A percentile compares a stretch with the other conserved stretches of the same genome.
These are phyloP conservation scores for Blepharisma stoltei DNA, from an alignment of 73 alveolate genomes.

Conservation along the genomic window DNA sequence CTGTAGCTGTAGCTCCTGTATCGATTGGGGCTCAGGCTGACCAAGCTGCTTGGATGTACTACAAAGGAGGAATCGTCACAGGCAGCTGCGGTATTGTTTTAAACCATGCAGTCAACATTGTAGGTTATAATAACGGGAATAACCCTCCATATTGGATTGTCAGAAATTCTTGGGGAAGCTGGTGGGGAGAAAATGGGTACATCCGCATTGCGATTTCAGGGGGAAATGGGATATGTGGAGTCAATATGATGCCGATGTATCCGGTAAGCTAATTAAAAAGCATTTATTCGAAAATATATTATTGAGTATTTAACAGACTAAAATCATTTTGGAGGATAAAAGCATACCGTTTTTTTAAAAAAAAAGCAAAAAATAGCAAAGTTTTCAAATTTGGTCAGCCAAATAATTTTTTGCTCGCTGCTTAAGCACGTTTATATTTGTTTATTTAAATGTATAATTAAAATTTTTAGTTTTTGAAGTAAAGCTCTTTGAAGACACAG, in stretches of 20 bases:
- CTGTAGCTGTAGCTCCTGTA: slow-evolving; percentile 32
- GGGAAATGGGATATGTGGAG: slow-evolving; percentile 21
- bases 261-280: background rate
- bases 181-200: slow-evolving; percentile 57
- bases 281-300: too few species aligned
- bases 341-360: too few species aligned
- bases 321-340: too few species aligned
- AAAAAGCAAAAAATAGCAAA: too few species aligned
- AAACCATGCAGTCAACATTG: slow-evolving; percentile 46
- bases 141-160: slow-evolving; percentile 27
- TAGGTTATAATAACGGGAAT: slow-evolving; percentile 32
- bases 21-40: slow-evolving; percentile 44
- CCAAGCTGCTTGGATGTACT: slow-evolving; percentile 33
- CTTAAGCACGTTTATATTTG: too few species aligned
- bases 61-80: slow-evolving; percentile 38
- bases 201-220: slow-evolving; percentile 28
- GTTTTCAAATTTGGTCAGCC: too few species aligned
- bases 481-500: too few species aligned
- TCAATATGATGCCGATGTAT: background rate
- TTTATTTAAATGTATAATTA: too few species aligned
- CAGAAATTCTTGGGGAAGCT: slow-evolving; percentile 53
- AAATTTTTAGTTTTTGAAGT: too few species aligned
- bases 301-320: too few species aligned
- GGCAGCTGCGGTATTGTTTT: slow-evolving; percentile 22
- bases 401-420: too few species aligned